Conservation (phyloP, 2,329 filamentous ascomycete genomes). For the Tolypocladium paradoxum region DNA sequence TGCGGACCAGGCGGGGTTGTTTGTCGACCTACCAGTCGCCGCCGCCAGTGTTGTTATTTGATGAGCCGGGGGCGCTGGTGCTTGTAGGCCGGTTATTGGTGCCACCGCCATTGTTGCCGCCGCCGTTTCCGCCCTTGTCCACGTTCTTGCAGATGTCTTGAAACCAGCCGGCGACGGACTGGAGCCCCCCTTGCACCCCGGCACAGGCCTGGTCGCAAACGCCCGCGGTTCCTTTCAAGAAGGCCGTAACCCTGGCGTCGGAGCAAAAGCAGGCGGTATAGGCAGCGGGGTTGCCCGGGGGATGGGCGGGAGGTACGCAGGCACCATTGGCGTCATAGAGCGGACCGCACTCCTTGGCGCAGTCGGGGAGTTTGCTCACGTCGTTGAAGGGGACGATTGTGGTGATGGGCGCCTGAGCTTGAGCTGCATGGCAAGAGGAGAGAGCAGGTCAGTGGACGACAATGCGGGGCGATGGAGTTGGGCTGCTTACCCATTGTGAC, state of each 20-base stretch:
- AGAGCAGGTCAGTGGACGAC: background rate
- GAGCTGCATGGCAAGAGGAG: background rate
- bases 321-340: slow-evolving; percentile 61
- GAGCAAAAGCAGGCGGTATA: slow-evolving; percentile 68
- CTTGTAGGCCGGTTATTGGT: slow-evolving; percentile 3
- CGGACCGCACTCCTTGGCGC: slow-evolving; percentile 45
- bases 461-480: background rate
- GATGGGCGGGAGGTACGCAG: slow-evolving; percentile 51
- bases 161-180: slow-evolving; percentile 60
- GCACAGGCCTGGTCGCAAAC: slow-evolving; percentile 54
- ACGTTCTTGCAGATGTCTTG: slow-evolving; percentile 48
- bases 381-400: slow-evolving; percentile 45
- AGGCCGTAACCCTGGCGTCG: slow-evolving; percentile 45
- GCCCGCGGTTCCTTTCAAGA: slow-evolving; percentile 43
- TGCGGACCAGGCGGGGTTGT: background rate
- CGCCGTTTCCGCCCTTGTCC: slow-evolving; percentile 8
- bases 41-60: slow-evolving; percentile 14
- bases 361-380: slow-evolving; percentile 41
- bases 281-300: slow-evolving; percentile 34
- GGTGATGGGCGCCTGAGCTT: slow-evolving; percentile 19
- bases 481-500: background rate
- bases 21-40: slow-evolving; percentile 34
- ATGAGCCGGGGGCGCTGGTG: background rate
- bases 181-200: slow-evolving; percentile 31
- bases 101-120: slow-evolving; percentile 6